Percentiles rank a stretch among this genome's conserved stretches.
phyloP scores from a whole-genome alignment of 176 grass and related monocot species.

The Oryza meridionalis region DNA sequence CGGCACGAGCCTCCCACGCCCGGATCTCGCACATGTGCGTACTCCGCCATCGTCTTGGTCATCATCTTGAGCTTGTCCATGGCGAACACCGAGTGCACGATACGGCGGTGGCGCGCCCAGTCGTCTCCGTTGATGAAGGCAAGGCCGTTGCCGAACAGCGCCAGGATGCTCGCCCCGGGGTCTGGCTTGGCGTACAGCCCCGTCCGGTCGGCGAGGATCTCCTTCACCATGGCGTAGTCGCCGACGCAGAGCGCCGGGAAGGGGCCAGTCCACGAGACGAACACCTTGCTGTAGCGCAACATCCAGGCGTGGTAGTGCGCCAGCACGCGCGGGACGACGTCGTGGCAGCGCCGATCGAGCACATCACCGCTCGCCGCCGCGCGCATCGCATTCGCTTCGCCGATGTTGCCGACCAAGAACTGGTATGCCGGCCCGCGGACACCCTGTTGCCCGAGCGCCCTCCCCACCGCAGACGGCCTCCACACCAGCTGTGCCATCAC shows the following conservation, averaged over 20 bases:
- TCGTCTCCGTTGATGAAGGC: constrained; percentile 44
- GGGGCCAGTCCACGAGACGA: constrained; percentile 56
- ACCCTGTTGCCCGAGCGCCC: constrained; percentile 44
- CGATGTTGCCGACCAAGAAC: constrained; percentile 40
- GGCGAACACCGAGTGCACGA: constrained; percentile 69
- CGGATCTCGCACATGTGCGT: constrained; percentile 34
- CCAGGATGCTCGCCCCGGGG: constrained; percentile 8
- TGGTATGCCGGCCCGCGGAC: constrained; percentile 52
- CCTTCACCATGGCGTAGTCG: constrained; percentile 50
- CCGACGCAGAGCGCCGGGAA: constrained; percentile 43
- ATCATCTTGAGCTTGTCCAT: constrained; percentile 83
- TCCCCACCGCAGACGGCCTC: constrained; percentile 44
- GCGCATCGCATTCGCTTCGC: constrained; percentile 40
- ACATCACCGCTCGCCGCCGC: constrained; percentile 23
- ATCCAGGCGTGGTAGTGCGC: constrained; percentile 44
- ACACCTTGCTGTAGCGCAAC: constrained; percentile 42
- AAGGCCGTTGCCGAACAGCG: constrained; percentile 59
- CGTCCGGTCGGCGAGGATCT: constrained; percentile 48
- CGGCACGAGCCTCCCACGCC: constrained; percentile 43
- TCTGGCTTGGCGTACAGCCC: constrained; percentile 47
- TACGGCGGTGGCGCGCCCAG: constrained; percentile 64
- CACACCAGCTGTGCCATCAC: constrained; percentile 42
- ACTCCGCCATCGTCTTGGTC: constrained; percentile 52
- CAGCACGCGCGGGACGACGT: constrained; percentile 44
- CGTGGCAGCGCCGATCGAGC: constrained; percentile 53